These are phyloP conservation scores for Torrubiella hemipterigena DNA, from an alignment of 2,329 filamentous ascomycete species.

Conservation along the genomic window DNA sequence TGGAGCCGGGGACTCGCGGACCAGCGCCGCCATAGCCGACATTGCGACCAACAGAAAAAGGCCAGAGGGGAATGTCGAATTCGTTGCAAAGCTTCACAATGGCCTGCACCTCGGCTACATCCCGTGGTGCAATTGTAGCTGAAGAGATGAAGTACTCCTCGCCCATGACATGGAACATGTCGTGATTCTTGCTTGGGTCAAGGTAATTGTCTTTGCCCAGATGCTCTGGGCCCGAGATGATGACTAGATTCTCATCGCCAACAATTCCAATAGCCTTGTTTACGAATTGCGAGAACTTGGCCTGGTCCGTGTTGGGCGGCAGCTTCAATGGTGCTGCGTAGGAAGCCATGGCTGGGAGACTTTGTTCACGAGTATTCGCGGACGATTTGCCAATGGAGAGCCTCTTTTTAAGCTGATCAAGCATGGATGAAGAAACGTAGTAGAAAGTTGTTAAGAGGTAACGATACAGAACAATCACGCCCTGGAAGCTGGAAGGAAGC, in stretches of 20 bases:
- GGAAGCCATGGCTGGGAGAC: no score
- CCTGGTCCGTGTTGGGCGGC: neutral
- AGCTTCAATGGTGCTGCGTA: conserved; percentile 1
- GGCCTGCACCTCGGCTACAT: conserved; percentile 30
- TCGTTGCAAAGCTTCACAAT: conserved; percentile 33
- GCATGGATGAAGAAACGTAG: no score
- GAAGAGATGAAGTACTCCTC: conserved; percentile 29
- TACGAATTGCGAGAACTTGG: conserved; percentile 12
- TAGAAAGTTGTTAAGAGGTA: no score
- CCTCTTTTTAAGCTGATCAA: no score
- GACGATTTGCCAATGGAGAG: no score
- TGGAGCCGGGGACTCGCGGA: conserved; percentile 36
- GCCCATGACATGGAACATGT: conserved; percentile 25
- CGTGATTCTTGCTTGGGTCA: conserved; percentile 17
- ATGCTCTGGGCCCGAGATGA: conserved; percentile 5
- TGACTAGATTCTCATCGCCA: conserved; percentile 13
- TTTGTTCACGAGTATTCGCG: no score
- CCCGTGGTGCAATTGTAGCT: conserved; percentile 19
- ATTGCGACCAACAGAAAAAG: conserved; percentile 35
- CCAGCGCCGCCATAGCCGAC: conserved; percentile 42
- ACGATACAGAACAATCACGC: no score
- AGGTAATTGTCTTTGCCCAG: conserved; percentile 10
- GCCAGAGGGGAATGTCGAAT: conserved; percentile 32
- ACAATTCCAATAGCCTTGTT: conserved; percentile 9
- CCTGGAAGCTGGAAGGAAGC: no score